These are phyloP conservation scores for Omphalotus olearius DNA, from an alignment of 1,284 basidiomycete species.

Conservation along the genomic window DNA sequence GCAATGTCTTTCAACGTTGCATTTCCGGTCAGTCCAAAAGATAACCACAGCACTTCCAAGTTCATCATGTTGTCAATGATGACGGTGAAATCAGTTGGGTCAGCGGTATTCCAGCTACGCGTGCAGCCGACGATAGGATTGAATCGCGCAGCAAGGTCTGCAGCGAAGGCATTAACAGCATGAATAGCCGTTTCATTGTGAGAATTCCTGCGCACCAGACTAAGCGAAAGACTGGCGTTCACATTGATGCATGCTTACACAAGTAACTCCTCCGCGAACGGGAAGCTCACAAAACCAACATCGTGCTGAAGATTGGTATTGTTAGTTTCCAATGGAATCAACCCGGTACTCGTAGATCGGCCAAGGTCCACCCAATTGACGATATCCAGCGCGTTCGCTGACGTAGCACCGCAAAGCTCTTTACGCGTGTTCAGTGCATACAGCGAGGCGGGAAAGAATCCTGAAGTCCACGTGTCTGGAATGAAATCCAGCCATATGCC, in stretches of 20 bases:
- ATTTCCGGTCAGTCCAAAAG: slow-evolving; percentile 54
- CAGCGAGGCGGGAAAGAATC: slow-evolving; percentile 60
- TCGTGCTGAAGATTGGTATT: slow-evolving; percentile 53
- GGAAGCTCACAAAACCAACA: slow-evolving; percentile 65
- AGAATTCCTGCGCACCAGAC: slow-evolving; percentile 33
- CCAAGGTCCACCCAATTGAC: slow-evolving; percentile 53
- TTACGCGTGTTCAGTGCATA: slow-evolving; percentile 55
- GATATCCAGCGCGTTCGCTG: slow-evolving; percentile 28
- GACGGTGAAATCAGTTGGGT: slow-evolving; percentile 56
- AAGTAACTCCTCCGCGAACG: slow-evolving; percentile 51
- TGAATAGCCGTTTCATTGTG: slow-evolving; percentile 39
- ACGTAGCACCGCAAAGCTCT: slow-evolving; percentile 38
- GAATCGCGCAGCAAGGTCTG: slow-evolving; percentile 39
- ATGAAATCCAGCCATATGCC: slow-evolving; percentile 51
- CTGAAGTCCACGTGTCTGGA: slow-evolving; percentile 62
- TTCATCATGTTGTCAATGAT: slow-evolving; percentile 82
- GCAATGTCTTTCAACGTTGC: slow-evolving; percentile 56
- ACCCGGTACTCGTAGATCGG: slow-evolving; percentile 42
- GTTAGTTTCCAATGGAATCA: slow-evolving; percentile 42
- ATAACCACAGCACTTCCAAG: slow-evolving; percentile 58
- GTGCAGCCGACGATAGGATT: slow-evolving; percentile 43
- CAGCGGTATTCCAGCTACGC: slow-evolving; percentile 52
- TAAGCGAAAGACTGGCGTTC: background rate
- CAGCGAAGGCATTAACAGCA: slow-evolving; percentile 40
- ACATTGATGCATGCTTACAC: slow-evolving; percentile 29